Evolutionary conservation across 75 land plant genomes (phyloP), one percentile per base, ranked within the genome.

Genomic region (Sequoia sempervirens): DNA sequence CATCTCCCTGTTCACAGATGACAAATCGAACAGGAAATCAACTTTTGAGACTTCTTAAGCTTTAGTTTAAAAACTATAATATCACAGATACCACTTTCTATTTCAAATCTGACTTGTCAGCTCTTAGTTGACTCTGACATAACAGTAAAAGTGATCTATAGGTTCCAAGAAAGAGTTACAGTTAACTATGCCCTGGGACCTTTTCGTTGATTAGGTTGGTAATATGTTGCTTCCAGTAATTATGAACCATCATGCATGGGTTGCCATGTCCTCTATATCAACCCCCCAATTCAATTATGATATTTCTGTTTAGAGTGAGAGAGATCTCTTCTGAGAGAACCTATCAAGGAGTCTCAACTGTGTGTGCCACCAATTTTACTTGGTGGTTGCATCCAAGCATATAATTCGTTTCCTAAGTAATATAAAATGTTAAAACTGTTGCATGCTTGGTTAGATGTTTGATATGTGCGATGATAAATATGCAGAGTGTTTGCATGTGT

Each of bases 1-100:
- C 98, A 86, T 97, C 99, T 37, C 99, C 99, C 98, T 97, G 90
- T 40, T 81, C 69, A 66, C 74, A 56, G 26, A 23, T 64, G 72
- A 81, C 82, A 64, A 32, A 81, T 81, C 41, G 1, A 54, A 72
- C 43, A 12, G 50, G 45, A 41, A 15, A 43, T 41, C 20, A 78
- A 7, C 47, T 75, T 75, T 40, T 32, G 17, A 17, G 2, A 10
- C 13, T 38, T 74, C 37, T 75, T 40, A 37, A 75, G 20, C 5
- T 3, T 75, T 75, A 38, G 4, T 37, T 37, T 30, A 7, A 15
- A 37, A 13, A 75, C 43, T 75, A 75, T 18, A 18, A 37, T 61
- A 15, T 75, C 40, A 6, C 23, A 75, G 23, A 40, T 34, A 75
- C 23, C 43, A 20, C 38, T 40, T 38, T 15, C 78, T 40, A 18